These are phyloP conservation scores for Backusella mclennaniae DNA, from an alignment of 192 early-diverging fungal genomes.

Conservation along the genomic window DNA sequence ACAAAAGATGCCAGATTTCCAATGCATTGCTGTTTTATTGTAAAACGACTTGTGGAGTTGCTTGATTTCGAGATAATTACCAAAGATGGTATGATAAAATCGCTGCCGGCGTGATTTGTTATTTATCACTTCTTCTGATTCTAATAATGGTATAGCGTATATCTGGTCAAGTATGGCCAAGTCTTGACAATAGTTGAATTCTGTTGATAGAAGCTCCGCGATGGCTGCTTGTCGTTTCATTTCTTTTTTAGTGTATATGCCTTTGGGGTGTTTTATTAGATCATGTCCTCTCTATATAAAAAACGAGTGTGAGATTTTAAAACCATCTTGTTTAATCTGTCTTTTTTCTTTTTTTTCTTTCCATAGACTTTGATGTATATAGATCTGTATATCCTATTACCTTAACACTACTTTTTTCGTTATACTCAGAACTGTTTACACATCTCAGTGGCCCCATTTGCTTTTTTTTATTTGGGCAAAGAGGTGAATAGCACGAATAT, in stretches of 20 bases:
- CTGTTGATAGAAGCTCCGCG: slow-evolving; percentile 15
- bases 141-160: slow-evolving; percentile 14
- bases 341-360: background rate
- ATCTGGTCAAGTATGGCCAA: slow-evolving; percentile 11
- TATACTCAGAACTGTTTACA: background rate
- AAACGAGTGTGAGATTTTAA: background rate
- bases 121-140: background rate
- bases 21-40: background rate
- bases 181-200: slow-evolving; percentile 16
- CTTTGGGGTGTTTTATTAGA: background rate
- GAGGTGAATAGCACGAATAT: background rate
- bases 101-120: background rate
- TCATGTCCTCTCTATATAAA: background rate
- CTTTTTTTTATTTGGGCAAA: background rate
- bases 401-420: background rate
- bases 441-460: background rate
- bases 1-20: background rate
- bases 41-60: slow-evolving; percentile 12
- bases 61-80: slow-evolving; percentile 17
- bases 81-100: slow-evolving; percentile 16
- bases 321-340: background rate
- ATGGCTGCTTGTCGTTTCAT: slow-evolving; percentile 25
- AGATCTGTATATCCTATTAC: background rate
- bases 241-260: background rate
- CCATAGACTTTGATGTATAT: background rate